A percentile compares a stretch with the other conserved stretches of the same genome.
phyloP scores from a whole-genome alignment of 371 early-diverging fungal genomes.

The Mortierella sp. region DNA sequence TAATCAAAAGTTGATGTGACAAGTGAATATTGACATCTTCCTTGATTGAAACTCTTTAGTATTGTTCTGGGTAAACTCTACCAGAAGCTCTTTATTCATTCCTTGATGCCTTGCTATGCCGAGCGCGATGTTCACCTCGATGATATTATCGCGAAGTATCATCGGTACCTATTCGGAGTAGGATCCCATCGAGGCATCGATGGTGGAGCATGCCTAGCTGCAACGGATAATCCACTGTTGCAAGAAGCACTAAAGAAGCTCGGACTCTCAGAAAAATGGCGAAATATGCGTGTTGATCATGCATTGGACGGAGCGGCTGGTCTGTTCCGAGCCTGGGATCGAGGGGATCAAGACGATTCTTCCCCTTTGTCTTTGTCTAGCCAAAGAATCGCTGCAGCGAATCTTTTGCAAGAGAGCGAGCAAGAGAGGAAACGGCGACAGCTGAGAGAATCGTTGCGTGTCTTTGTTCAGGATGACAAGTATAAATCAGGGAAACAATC shows the following conservation, averaged over 20 bases:
- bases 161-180: slow-evolving; percentile 30
- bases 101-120: slow-evolving; percentile 61
- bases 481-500: slow-evolving; percentile 11
- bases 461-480: slow-evolving; percentile 38
- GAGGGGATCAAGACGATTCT: slow-evolving; percentile 10
- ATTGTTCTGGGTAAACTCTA: slow-evolving; percentile 70
- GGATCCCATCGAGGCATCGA: slow-evolving; percentile 39
- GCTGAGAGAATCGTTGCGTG: slow-evolving; percentile 36
- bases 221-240: slow-evolving; percentile 30
- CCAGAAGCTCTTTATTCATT: slow-evolving; percentile 71
- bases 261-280: slow-evolving; percentile 40
- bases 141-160: slow-evolving; percentile 31
- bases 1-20: no score
- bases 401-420: slow-evolving; percentile 26
- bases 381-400: neutral
- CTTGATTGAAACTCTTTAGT: slow-evolving; percentile 35
- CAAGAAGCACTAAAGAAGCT: slow-evolving; percentile 37
- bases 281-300: slow-evolving; percentile 34
- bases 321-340: slow-evolving; percentile 49
- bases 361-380: neutral
- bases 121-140: slow-evolving; percentile 41
- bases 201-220: slow-evolving; percentile 31
- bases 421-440: slow-evolving; percentile 39
- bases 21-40: neutral
- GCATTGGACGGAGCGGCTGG: slow-evolving; percentile 42